Percentiles rank a stretch among this genome's conserved stretches.
Conservation (phyloP, 129 eudicot genomes). For the Flaveria trinervia region DNA sequence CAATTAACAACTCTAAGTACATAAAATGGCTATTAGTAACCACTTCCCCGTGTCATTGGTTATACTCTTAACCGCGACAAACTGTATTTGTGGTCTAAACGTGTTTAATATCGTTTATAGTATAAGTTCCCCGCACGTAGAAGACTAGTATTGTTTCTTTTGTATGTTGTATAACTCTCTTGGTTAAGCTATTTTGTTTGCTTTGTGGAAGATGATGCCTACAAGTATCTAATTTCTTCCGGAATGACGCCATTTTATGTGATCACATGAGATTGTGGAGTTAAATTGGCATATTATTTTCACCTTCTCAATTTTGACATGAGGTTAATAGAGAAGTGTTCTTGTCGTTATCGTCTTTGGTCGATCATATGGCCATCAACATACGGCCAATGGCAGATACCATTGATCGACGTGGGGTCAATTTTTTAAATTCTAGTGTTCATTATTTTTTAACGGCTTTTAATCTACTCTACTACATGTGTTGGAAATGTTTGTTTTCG, state of each 20-base stretch:
- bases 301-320: background rate
- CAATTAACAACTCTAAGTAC: too few relatives aligned
- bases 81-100: background rate
- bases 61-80: background rate
- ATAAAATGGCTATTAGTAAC: too few relatives aligned
- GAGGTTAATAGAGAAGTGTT: background rate
- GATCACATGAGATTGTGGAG: background rate
- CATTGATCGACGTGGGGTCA: background rate
- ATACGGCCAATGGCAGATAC: background rate
- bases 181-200: background rate
- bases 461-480: too few relatives aligned
- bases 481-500: too few relatives aligned
- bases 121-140: background rate
- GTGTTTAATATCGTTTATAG: background rate
- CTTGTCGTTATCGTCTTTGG: background rate
- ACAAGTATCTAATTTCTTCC: background rate
- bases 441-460: too few relatives aligned
- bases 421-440: too few relatives aligned
- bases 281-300: background rate
- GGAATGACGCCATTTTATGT: background rate
- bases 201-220: constrained; percentile 2
- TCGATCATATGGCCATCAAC: background rate
- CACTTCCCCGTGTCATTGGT: constrained; percentile 17
- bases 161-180: background rate
- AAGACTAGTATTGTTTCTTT: constrained; percentile 1